Evolutionary conservation across 306 rosid genomes (phyloP).

Genomic region (Oxytropis ochrocephala): DNA sequence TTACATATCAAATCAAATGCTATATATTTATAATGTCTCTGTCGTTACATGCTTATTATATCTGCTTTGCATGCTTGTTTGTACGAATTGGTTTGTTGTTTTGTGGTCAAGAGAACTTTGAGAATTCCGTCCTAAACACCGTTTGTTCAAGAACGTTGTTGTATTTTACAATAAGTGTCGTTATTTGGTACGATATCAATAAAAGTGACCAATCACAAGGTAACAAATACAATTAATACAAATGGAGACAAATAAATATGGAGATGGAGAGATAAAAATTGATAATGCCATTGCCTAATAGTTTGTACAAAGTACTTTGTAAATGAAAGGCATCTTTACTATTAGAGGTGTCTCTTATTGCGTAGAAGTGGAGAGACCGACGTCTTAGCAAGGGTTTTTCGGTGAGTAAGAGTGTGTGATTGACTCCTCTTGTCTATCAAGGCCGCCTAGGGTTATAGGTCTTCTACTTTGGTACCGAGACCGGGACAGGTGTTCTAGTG

Average conservation of each 20-base stretch:
- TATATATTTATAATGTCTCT: neutral
- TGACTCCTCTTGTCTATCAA: no score
- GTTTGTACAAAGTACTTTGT: neutral
- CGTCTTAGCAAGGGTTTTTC: no score
- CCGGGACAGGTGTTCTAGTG: no score
- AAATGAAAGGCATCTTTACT: neutral
- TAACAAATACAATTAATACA: neutral
- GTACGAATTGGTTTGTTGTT: constrained; percentile 9
- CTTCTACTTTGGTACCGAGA: no score
- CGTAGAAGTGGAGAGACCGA: no score
- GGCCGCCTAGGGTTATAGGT: no score
- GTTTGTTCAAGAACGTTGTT: neutral
- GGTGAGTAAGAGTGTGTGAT: no score
- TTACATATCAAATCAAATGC: neutral
- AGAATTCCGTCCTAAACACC: neutral
- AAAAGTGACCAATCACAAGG: neutral
- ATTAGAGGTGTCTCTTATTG: no score
- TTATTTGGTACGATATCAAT: neutral
- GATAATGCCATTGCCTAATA: neutral
- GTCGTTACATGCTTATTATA: neutral
- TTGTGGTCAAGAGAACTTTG: constrained; percentile 16
- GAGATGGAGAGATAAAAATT: neutral
- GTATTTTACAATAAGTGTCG: neutral
- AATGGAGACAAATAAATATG: neutral
- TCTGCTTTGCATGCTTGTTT: constrained; percentile 9